Conservation (phyloP, 2,329 filamentous ascomycete genomes). For the Alternaria triticimaculans region DNA sequence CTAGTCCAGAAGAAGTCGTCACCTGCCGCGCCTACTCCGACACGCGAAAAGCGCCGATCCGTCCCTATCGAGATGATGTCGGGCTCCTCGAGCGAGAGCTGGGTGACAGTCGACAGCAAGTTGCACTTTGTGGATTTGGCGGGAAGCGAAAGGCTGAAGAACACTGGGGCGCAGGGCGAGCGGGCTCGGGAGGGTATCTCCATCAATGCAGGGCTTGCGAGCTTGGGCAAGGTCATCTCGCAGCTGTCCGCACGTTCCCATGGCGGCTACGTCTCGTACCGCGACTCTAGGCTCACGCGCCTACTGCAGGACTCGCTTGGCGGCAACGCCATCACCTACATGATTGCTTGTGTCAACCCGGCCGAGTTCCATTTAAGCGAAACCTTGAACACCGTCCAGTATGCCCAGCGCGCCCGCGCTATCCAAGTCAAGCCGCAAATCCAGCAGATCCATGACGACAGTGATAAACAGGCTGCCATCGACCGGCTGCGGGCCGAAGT, state of each 20-base stretch:
- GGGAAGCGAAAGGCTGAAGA: slow-evolving; percentile 95
- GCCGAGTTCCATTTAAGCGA: slow-evolving; percentile 97
- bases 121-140: slow-evolving; percentile 98
- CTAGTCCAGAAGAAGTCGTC: slow-evolving; percentile 82
- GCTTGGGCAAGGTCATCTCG: slow-evolving; percentile 96
- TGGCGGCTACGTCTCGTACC: slow-evolving; percentile 93
- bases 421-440: slow-evolving; percentile 98
- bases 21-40: slow-evolving; percentile 51
- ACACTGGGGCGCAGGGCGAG: slow-evolving; percentile 93
- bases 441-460: slow-evolving; percentile 85
- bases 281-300: slow-evolving; percentile 95
- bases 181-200: slow-evolving; percentile 95
- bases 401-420: slow-evolving; percentile 91
- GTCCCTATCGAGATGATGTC: slow-evolving; percentile 83
- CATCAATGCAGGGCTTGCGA: slow-evolving; percentile 94
- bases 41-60: slow-evolving; percentile 82
- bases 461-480: slow-evolving; percentile 92
- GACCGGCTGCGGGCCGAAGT: slow-evolving; percentile 94
- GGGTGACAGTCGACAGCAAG: slow-evolving; percentile 94
- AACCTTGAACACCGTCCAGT: slow-evolving; percentile 94
- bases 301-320: slow-evolving; percentile 95
- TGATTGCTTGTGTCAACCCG: slow-evolving; percentile 98
- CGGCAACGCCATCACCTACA: slow-evolving; percentile 97
- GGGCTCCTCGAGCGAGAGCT: slow-evolving; percentile 59
- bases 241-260: slow-evolving; percentile 90